Evolutionary conservation across 164 flowering plant species (phyloP), one percentile per base, ranked within the genome.

Genomic region (Hamamelis virginiana): DNA sequence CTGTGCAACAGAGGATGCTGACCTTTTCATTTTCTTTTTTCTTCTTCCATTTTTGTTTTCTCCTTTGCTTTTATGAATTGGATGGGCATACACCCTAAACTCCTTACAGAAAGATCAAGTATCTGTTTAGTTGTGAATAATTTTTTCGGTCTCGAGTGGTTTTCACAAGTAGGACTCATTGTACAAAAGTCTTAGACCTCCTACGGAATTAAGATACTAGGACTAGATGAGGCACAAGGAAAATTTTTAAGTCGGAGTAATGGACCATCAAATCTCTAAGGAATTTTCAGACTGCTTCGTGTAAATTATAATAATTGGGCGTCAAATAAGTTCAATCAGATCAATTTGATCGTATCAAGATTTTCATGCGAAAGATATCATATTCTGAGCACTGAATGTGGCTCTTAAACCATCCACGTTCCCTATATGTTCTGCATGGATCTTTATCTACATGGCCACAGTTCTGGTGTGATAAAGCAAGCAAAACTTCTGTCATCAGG

Each of bases 31-130:
- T 27, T 28, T 14, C 3, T 33, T 33, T 33, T 33, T 2, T 6
- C 41, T 33, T 33, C 41, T 33, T 33, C 6, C 41, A 6, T 33
- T 6, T 18, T 19, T 52, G 4, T 12, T 18, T 11, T 50, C 26
- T 18, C 41, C 33, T 28, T 64, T 26, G 16, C 57, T 26, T 65
- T n/a, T 27, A 16, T 44, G 68, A 65, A 51, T 51, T 50, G 22
- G 15, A 51, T 26, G 33, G 22, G 21, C 28, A 51, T 33, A n/a
- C 26, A 5, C 56, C n/a, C 13, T 26, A 45, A 47, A 64, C 5
- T 46, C 33, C 38, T 23, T 47, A 46, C 45, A 9, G n/a, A 25
- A 44, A 45, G 5, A 15, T 18, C 19, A 22, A 22, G 14, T 44
- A 47, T 21, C 6, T n/a, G 47, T 43, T 45, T 38, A 47, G 22